A percentile compares a stretch with the other conserved stretches of the same genome.
These are phyloP conservation scores for Penicillium robsamsonii DNA, from an alignment of 495 filamentous ascomycete species.

Conservation along the genomic window DNA sequence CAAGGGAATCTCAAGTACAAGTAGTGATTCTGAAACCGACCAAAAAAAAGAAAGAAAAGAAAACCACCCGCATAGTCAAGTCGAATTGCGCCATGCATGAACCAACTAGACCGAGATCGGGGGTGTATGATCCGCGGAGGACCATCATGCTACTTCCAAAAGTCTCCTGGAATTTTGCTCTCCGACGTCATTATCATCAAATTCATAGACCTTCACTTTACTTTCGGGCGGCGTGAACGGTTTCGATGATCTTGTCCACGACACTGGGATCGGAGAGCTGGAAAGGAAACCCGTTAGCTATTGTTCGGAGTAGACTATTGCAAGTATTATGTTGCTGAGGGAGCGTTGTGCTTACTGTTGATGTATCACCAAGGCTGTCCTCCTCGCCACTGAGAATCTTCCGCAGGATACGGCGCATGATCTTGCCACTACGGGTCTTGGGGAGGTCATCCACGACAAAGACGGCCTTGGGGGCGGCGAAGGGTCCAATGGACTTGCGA, in stretches of 20 bases:
- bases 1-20: constrained; percentile 33
- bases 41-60: constrained; percentile 4
- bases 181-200: constrained; percentile 27
- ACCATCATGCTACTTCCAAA: constrained; percentile 2
- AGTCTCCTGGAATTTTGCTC: constrained; percentile 16
- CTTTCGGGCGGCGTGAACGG: constrained; percentile 64
- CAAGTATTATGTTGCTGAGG: not conserved
- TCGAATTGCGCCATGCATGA: not conserved
- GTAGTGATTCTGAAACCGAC: constrained; percentile 7
- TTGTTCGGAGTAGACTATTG: not conserved
- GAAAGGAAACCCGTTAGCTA: constrained; percentile 33
- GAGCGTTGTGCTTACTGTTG: constrained; percentile 63
- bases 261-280: constrained; percentile 88
- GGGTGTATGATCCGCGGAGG: not conserved
- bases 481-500: constrained; percentile 93
- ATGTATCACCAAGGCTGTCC: constrained; percentile 89
- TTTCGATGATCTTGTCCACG: constrained; percentile 83
- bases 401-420: constrained; percentile 94
- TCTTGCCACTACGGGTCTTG: constrained; percentile 97
- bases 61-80: constrained; percentile 8
- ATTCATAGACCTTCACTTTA: constrained; percentile 29
- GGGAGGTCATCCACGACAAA: constrained; percentile 88
- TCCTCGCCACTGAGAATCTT: constrained; percentile 98
- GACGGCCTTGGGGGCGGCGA: constrained; percentile 92
- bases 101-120: not conserved